A percentile compares a stretch with the other conserved stretches of the same genome.
Conservation (phyloP, 345 rosid genomes). For the Eucalyptus brandiana region DNA sequence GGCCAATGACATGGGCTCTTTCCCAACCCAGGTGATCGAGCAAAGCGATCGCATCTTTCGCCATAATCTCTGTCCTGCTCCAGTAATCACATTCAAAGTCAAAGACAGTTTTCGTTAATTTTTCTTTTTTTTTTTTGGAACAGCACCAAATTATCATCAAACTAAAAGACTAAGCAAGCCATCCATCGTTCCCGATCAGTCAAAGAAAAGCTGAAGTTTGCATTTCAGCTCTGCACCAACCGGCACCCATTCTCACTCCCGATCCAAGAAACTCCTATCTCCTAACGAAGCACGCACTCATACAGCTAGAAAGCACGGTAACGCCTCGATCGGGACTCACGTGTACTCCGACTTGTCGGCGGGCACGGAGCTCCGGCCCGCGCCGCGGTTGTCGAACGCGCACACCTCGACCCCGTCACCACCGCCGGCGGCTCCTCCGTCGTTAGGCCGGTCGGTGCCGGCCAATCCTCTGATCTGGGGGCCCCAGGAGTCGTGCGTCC, state of each 20-base stretch:
- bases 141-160: not conserved
- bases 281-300: not conserved
- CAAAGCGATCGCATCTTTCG: constrained; percentile 70
- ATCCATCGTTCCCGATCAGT: not conserved
- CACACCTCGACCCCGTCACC: constrained; percentile 54
- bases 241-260: not conserved
- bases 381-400: constrained; percentile 89
- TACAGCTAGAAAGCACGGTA: not conserved
- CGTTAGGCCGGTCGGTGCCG: constrained; percentile 42
- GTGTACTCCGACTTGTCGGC: constrained; percentile 48
- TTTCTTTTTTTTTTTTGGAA: not conserved
- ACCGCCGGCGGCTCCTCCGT: constrained; percentile 3
- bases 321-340: constrained; percentile 24
- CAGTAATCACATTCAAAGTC: not conserved
- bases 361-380: constrained; percentile 86
- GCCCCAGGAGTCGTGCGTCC: constrained; percentile 79
- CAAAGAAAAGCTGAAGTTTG: not conserved
- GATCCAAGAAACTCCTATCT: not conserved
- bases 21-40: constrained; percentile 92
- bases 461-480: constrained; percentile 74
- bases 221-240: not conserved
- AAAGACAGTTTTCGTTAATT: not conserved
- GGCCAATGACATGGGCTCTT: constrained; percentile 78
- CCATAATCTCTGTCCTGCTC: constrained; percentile 77
- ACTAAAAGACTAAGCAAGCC: not conserved